These are phyloP conservation scores for Globisporangium ultimum DNA, from an alignment of 352 stramenopile species.

Conservation along the genomic window DNA sequence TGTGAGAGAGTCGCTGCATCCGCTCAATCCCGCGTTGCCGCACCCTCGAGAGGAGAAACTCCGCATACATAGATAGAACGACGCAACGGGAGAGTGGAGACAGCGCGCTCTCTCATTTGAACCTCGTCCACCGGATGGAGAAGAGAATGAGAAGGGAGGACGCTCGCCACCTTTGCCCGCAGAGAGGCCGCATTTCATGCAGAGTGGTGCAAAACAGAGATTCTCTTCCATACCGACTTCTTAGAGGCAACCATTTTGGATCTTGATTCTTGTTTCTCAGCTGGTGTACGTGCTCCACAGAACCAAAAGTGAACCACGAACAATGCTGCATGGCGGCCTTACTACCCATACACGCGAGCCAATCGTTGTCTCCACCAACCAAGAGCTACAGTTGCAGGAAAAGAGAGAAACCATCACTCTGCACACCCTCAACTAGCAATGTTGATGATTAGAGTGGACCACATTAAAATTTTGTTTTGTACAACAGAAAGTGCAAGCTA, in stretches of 20 bases:
- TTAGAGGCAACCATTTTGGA: constrained; percentile 88
- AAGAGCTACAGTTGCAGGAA: constrained; percentile 1
- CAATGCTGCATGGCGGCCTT: not conserved
- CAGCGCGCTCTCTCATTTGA: constrained; percentile 8
- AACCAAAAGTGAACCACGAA: constrained; percentile 29
- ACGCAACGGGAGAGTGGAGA: not conserved
- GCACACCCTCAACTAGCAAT: not conserved
- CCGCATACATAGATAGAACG: not conserved
- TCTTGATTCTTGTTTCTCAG: constrained; percentile 72
- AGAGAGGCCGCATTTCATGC: no score
- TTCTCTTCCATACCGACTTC: constrained; percentile 84
- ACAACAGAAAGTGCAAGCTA: no score
- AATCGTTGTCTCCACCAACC: constrained; percentile 15
- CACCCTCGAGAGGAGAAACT: no score
- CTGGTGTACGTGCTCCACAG: constrained; percentile 54
- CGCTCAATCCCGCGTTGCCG: not conserved
- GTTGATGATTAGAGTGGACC: not conserved
- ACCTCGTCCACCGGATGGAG: constrained; percentile 66
- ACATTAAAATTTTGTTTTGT: not conserved
- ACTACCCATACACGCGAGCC: not conserved
- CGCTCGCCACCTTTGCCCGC: not conserved
- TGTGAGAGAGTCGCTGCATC: constrained; percentile 12
- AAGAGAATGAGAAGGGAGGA: constrained; percentile 20
- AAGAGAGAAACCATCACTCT: not conserved
- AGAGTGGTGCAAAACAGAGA: constrained; percentile 10